phyloP scores from a whole-genome alignment of 2,329 filamentous ascomycete genomes.

The Penicillium decumbens region DNA sequence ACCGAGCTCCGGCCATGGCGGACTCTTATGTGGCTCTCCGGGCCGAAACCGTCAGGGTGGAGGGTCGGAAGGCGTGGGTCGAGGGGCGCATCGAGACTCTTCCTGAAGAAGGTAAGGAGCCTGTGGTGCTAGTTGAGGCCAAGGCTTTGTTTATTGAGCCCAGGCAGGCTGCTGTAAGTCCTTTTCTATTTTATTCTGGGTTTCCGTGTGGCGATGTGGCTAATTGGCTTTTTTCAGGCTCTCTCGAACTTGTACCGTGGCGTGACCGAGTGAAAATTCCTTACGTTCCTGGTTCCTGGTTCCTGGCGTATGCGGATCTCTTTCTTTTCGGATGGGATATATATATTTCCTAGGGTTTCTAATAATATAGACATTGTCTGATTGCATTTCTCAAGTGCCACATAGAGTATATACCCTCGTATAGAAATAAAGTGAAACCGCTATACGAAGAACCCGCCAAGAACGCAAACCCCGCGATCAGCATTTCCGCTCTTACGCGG shows the following conservation, averaged over 20 bases:
- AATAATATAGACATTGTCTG: constrained; percentile 1
- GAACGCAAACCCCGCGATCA: constrained; percentile 22
- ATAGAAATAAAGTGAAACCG: not conserved
- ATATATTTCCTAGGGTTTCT: not conserved
- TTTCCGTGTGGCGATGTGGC: not conserved
- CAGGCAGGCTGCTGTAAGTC: constrained; percentile 68
- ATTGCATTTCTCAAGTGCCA: not conserved
- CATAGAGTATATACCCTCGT: not conserved
- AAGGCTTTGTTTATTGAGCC: constrained; percentile 86
- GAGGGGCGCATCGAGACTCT: constrained; percentile 80
- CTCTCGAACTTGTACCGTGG: constrained; percentile 17
- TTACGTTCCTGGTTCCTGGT: constrained; percentile 20
- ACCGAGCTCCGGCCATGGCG: constrained; percentile 73
- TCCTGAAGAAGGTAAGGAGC: constrained; percentile 57
- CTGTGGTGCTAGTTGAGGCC: constrained; percentile 70
- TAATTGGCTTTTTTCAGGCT: constrained; percentile 11
- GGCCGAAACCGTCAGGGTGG: constrained; percentile 75
- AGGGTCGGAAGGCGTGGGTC: constrained; percentile 93
- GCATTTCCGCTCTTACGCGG: constrained; percentile 20
- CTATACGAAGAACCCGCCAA: constrained; percentile 1
- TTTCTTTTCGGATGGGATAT: not conserved
- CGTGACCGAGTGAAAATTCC: constrained; percentile 14
- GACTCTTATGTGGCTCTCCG: constrained; percentile 70
- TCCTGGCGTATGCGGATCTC: constrained; percentile 13
- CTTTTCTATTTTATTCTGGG: not conserved